Percentiles rank a stretch among this genome's conserved stretches.
phyloP scores from a whole-genome alignment of 139 green algal species.

The Chlamydomonas asymmetrica region DNA sequence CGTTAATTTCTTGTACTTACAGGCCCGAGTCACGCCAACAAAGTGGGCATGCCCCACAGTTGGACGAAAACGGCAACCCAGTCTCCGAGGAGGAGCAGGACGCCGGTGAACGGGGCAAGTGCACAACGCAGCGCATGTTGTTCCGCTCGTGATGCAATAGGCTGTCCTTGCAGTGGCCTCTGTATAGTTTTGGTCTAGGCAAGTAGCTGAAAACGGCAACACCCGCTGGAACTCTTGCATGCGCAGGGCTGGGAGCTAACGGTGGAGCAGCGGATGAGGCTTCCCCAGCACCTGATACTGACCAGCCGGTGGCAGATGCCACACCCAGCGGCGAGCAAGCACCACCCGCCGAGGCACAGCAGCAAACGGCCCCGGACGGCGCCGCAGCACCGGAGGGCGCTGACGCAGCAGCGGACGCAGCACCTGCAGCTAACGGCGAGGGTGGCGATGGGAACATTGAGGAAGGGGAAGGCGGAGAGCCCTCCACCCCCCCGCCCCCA shows the following conservation, averaged over 20 bases:
- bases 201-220: neutral
- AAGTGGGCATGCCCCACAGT: too few relatives aligned
- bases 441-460: slow-evolving; percentile 3
- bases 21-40: too few relatives aligned
- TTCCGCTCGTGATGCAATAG: neutral
- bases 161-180: neutral
- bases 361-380: neutral
- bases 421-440: neutral
- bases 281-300: slow-evolving; percentile 5
- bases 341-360: neutral
- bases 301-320: neutral
- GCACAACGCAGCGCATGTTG: neutral
- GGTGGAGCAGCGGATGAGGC: neutral
- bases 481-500: neutral
- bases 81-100: neutral
- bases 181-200: neutral
- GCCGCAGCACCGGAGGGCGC: neutral
- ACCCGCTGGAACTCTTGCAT: neutral
- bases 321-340: neutral
- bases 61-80: slow-evolving; percentile 2
- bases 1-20: too few relatives aligned
- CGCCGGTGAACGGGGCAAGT: neutral
- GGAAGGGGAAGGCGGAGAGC: neutral
- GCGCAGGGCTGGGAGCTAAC: neutral
- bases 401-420: neutral